Percentiles rank a stretch among this genome's conserved stretches.
Evolutionary conservation across 2,329 filamentous ascomycete genomes (phyloP).

Genomic region (Diaporthe eres): DNA sequence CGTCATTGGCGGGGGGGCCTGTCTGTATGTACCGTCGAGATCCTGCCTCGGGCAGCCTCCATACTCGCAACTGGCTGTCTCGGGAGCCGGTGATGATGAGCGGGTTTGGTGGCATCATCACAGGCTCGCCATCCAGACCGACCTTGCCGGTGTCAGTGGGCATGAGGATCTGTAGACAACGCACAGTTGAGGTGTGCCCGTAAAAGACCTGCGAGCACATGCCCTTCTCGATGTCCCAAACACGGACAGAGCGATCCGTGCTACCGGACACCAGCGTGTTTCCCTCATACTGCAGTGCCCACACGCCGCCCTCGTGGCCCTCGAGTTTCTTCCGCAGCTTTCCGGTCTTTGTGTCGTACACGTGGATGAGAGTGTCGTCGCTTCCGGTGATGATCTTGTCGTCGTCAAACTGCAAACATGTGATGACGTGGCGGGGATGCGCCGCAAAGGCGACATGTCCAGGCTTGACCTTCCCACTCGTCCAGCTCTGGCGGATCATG

Average conservation of each 20-base stretch:
- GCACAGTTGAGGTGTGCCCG: constrained; percentile 96
- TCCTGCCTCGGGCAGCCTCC: constrained; percentile 88
- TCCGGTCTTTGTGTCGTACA: constrained; percentile 97
- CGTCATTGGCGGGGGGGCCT: constrained; percentile 78
- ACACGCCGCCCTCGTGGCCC: constrained; percentile 96
- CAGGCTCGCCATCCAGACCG: constrained; percentile 74
- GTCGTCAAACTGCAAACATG: constrained; percentile 96
- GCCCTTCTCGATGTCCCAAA: constrained; percentile 97
- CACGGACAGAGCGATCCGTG: constrained; percentile 97
- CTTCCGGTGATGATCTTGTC: constrained; percentile 99
- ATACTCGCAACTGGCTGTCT: constrained; percentile 93
- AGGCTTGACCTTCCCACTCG: constrained; percentile 85
- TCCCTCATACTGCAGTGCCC: constrained; percentile 96
- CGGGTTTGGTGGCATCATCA: constrained; percentile 94
- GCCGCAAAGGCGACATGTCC: constrained; percentile 96
- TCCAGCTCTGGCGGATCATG: constrained; percentile 93
- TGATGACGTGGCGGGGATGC: constrained; percentile 96
- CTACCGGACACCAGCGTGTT: constrained; percentile 96
- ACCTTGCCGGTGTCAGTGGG: constrained; percentile 82
- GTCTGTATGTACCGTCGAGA: constrained; percentile 85
- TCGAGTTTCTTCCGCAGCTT: constrained; percentile 85
- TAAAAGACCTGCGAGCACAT: constrained; percentile 96
- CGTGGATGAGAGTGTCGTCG: constrained; percentile 97
- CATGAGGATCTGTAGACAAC: constrained; percentile 94
- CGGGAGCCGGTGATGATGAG: constrained; percentile 97